Evolutionary conservation across 1,139 yeast genomes (phyloP).

Genomic region (Geotrichum histeridarum): DNA sequence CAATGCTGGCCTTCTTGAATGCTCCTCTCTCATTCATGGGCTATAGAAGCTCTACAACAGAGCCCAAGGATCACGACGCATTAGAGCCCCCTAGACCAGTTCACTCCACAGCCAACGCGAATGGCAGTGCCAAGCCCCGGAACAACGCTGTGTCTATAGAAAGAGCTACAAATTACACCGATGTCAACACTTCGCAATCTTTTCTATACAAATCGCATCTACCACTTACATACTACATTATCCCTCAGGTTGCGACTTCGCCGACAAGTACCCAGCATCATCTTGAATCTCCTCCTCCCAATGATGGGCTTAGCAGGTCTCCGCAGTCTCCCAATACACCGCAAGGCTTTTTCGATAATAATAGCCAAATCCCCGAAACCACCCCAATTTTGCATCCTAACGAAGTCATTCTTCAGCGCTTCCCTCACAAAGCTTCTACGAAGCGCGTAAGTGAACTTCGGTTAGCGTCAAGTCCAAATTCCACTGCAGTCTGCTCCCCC

Average conservation of each 20-base stretch:
- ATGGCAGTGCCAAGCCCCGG: background rate
- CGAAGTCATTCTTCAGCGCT: constrained; percentile 32
- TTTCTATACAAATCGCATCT: no score
- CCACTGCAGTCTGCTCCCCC: background rate
- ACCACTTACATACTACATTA: background rate
- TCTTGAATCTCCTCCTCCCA: no score
- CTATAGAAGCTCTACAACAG: background rate
- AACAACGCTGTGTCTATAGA: no score
- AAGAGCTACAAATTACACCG: no score
- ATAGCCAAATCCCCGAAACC: background rate
- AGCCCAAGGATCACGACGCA: no score
- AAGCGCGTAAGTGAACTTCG: constrained; percentile 14
- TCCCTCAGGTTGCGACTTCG: background rate
- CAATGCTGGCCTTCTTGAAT: background rate
- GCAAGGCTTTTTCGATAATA: background rate
- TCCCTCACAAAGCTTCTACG: constrained; percentile 25
- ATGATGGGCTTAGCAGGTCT: no score
- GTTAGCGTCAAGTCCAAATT: background rate
- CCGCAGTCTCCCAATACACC: no score
- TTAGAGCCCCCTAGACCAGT: background rate
- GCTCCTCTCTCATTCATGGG: background rate
- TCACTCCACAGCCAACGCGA: background rate
- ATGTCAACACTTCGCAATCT: no score
- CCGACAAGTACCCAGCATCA: background rate
- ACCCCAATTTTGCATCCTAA: constrained; percentile 33